Base-by-base conservation (phyloP, 768 basidiomycete genomes). In the Tylopilus rubrobrunneus region DNA sequence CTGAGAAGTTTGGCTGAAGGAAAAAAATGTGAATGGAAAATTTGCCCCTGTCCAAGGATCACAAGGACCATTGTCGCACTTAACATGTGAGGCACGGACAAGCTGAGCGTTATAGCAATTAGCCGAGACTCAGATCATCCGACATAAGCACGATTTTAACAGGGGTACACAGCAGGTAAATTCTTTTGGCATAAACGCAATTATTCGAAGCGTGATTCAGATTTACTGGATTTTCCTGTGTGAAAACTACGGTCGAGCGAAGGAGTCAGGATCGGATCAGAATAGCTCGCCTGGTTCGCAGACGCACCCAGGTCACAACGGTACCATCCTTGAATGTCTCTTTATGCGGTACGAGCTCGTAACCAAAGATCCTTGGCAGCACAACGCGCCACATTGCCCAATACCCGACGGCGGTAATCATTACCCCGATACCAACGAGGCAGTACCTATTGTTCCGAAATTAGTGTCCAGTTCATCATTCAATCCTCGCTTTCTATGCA, bases 331-430 rank as follows among this genome's bases (percentile, higher is more conserved):
- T 58, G 2, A 84, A 66, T 6, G 56, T 67, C 47, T 79, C 78
- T 58, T 82, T 84, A n/a, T 62, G 67, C 7, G 78, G 74, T 1
- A 77, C 68, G 25, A 81, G 74, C 48, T 72, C 66, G 53, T 80
- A 81, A 7, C 76, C 73, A 46, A 82, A 78, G 10, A 80, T 62
- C 10, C 69, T 69, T 7, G 82, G 82, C 10, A 83, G 61, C 1
- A 79, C 25, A 40, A 82, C 51, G 0, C 81, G 72, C 82, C 82
- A 84, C 4, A 64, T 68, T 0, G 75, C 78, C 82, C 82, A 84
- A 60, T 82, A 84, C 1, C 76, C 36, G 1, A 79, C 72, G 4
- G 82, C 82, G 14, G 64, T 10, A 0, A 73, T 48, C 68, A 82
- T 68, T 48, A 82, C 66, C 0, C 60, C 77, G 48, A 82, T 82